Conservation (phyloP, 2,329 filamentous ascomycete species). For the Clarireedia sp. region DNA sequence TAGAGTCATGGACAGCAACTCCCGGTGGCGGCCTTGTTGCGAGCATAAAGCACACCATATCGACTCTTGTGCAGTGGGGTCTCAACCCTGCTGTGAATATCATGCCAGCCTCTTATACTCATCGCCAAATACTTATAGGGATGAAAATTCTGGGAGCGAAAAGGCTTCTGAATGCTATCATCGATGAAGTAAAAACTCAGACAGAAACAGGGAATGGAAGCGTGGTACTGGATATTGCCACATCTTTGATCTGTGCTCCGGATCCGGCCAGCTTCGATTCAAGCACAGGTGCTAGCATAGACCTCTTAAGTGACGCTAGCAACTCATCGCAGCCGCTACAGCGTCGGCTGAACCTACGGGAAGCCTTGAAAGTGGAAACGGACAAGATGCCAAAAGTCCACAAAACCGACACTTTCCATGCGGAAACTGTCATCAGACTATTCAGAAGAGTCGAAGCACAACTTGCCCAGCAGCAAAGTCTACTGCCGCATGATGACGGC, state of each 20-base stretch:
- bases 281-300: conserved; percentile 5
- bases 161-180: conserved; percentile 50
- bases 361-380: conserved; percentile 25
- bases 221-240: conserved; percentile 60
- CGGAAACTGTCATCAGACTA: conserved; percentile 26
- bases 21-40: conserved; percentile 47
- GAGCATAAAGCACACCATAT: conserved; percentile 52
- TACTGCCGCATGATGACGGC: conserved; percentile 8
- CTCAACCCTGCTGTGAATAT: conserved; percentile 46
- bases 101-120: conserved; percentile 60
- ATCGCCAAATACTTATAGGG: conserved; percentile 58
- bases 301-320: conserved; percentile 9
- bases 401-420: conserved; percentile 21
- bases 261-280: conserved; percentile 34
- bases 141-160: conserved; percentile 54
- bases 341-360: conserved; percentile 25
- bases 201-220: conserved; percentile 51
- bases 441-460: conserved; percentile 28
- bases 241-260: conserved; percentile 61
- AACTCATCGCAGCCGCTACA: conserved; percentile 15
- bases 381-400: conserved; percentile 24
- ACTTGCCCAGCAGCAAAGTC: conserved; percentile 14
- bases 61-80: conserved; percentile 60
- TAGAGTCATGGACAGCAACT: conserved; percentile 58
- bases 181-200: conserved; percentile 60